A percentile compares a stretch with the other conserved stretches of the same genome.
Evolutionary conservation across 1,284 basidiomycete species (phyloP).

Genomic region (Cryptococcus sp.): DNA sequence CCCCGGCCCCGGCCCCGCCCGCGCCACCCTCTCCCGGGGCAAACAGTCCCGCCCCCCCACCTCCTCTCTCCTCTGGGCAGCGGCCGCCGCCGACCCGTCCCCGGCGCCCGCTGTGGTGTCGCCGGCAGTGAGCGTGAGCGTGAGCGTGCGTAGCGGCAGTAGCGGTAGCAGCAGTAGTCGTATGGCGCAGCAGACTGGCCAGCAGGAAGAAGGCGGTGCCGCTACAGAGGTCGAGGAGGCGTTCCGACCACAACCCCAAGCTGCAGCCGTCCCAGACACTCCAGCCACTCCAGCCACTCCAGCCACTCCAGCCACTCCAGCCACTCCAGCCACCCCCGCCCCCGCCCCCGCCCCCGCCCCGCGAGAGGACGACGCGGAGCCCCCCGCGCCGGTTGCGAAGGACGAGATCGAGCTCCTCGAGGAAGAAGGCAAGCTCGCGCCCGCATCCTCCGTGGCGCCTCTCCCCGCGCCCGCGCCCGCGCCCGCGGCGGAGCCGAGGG

Average conservation of each 20-base stretch:
- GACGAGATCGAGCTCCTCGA: constrained; percentile 41
- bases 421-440: constrained; percentile 27
- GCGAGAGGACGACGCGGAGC: background rate
- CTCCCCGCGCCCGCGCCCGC: constrained; percentile 10
- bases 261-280: background rate
- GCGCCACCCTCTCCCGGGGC: background rate
- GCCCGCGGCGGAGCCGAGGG: background rate
- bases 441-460: constrained; percentile 8
- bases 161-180: background rate
- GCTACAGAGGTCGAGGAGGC: background rate
- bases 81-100: background rate
- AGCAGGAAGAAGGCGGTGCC: background rate
- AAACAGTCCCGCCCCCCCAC: background rate
- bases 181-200: background rate
- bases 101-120: background rate
- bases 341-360: background rate
- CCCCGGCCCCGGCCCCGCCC: background rate
- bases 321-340: background rate
- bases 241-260: background rate
- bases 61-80: background rate
- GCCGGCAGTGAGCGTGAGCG: background rate
- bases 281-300: background rate
- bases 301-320: background rate
- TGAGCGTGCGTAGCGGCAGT: background rate
- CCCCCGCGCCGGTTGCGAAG: constrained; percentile 20